These are phyloP conservation scores for Poa pratensis DNA, from an alignment of 176 grass and related monocot species.

Conservation along the genomic window DNA sequence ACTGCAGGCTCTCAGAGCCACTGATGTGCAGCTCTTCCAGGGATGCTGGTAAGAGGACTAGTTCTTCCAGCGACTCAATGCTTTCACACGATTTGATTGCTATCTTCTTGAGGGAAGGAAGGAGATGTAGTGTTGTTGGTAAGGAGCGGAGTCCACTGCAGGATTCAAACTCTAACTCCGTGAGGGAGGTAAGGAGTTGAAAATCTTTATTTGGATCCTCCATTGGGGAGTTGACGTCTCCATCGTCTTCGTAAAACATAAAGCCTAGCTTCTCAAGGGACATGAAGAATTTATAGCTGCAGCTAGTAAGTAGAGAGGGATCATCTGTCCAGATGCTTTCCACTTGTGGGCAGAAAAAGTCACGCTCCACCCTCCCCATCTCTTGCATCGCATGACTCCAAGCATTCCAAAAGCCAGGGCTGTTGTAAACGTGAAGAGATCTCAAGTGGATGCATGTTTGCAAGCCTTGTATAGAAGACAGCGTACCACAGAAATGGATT, in stretches of 20 bases:
- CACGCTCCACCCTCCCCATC: not conserved
- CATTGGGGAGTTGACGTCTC: not conserved
- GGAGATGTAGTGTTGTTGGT: not conserved
- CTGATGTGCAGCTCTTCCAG: slow-evolving; percentile 31
- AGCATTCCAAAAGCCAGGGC: slow-evolving; percentile 24
- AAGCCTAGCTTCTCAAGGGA: slow-evolving; percentile 17
- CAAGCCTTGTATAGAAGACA: slow-evolving; percentile 32
- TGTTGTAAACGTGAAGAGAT: not conserved
- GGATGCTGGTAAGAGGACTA: not conserved
- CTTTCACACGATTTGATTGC: slow-evolving; percentile 22
- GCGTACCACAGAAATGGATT: not conserved
- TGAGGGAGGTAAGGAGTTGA: slow-evolving; percentile 37
- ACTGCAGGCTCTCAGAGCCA: not conserved
- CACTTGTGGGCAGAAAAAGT: not conserved
- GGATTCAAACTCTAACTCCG: slow-evolving; percentile 13
- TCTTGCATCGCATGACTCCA: slow-evolving; percentile 23
- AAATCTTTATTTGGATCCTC: slow-evolving; percentile 24
- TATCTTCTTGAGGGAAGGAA: slow-evolving; percentile 44
- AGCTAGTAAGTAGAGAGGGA: slow-evolving; percentile 6
- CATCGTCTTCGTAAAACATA: slow-evolving; percentile 25
- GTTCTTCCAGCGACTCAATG: slow-evolving; percentile 24
- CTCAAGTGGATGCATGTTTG: slow-evolving; percentile 18
- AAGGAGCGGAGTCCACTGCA: slow-evolving; percentile 2
- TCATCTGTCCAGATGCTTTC: slow-evolving; percentile 30
- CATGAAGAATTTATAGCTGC: slow-evolving; percentile 5